phyloP scores from a whole-genome alignment of 495 filamentous ascomycete species.

The Paragyromitra xinjiangensis region DNA sequence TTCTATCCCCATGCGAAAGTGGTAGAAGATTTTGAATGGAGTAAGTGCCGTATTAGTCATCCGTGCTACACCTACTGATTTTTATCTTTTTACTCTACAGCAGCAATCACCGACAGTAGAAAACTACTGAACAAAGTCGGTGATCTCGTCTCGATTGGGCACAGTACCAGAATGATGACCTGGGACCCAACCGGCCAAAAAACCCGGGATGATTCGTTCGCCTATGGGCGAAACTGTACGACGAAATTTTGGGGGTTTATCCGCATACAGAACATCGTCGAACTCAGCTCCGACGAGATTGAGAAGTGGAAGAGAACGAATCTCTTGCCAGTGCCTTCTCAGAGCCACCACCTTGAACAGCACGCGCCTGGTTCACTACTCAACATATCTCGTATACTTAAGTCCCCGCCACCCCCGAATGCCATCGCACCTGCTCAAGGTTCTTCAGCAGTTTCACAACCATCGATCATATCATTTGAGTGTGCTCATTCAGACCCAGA shows the following conservation, averaged over 20 bases:
- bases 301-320: slow-evolving; percentile 16
- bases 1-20: slow-evolving; percentile 33
- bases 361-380: background rate
- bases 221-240: slow-evolving; percentile 13
- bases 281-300: slow-evolving; percentile 18
- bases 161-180: background rate
- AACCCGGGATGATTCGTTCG: background rate
- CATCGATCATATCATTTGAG: background rate
- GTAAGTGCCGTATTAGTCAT: slow-evolving; percentile 1
- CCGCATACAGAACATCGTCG: background rate
- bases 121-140: slow-evolving; percentile 10
- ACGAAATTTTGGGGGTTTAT: slow-evolving; percentile 20
- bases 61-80: background rate
- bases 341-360: background rate
- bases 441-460: background rate
- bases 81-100: background rate
- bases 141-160: slow-evolving; percentile 16
- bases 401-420: no score
- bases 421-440: background rate
- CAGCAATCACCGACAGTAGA: background rate
- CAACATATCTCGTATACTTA: background rate
- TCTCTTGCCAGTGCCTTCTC: slow-evolving; percentile 1
- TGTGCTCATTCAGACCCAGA: background rate
- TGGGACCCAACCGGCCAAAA: slow-evolving; percentile 6
- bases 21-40: slow-evolving; percentile 34